phyloP scores from a whole-genome alignment of 1,284 basidiomycete species.

The Microbotryomycetes sp. region DNA sequence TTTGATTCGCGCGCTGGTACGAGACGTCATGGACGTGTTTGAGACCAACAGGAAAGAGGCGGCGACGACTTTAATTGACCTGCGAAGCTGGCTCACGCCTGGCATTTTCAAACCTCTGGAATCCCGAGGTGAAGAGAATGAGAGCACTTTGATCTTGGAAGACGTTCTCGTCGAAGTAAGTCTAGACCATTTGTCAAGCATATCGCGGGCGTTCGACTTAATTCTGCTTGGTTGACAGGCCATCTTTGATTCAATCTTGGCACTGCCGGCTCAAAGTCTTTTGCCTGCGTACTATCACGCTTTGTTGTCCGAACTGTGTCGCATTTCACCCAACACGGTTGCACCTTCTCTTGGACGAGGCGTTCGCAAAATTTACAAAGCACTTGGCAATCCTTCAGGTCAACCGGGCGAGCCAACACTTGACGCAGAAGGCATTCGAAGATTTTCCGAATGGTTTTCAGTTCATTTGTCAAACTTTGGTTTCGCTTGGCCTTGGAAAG shows the following conservation, averaged over 20 bases:
- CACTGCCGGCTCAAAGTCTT: slow-evolving; percentile 68
- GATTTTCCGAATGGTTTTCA: slow-evolving; percentile 91
- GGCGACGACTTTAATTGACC: slow-evolving; percentile 75
- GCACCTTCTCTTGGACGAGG: slow-evolving; percentile 95
- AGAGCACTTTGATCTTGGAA: slow-evolving; percentile 57
- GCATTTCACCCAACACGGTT: slow-evolving; percentile 79
- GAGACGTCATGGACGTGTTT: slow-evolving; percentile 84
- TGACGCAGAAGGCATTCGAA: slow-evolving; percentile 71
- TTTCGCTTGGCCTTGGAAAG: slow-evolving; percentile 99
- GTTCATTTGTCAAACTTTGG: slow-evolving; percentile 96
- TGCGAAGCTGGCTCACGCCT: slow-evolving; percentile 73
- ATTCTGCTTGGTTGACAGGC: slow-evolving; percentile 33
- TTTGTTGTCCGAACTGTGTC: slow-evolving; percentile 88
- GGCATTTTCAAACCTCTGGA: slow-evolving; percentile 64
- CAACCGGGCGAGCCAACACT: slow-evolving; percentile 44
- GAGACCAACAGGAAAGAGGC: slow-evolving; percentile 96
- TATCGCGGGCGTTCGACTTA: not conserved
- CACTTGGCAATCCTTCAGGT: slow-evolving; percentile 46
- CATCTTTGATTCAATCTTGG: slow-evolving; percentile 66
- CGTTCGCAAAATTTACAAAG: slow-evolving; percentile 74
- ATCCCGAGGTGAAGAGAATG: slow-evolving; percentile 45
- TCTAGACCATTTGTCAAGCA: too few relatives aligned
- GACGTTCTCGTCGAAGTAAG: slow-evolving; percentile 68
- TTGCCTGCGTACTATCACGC: slow-evolving; percentile 80
- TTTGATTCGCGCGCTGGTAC: slow-evolving; percentile 55